phyloP scores from a whole-genome alignment of 352 stramenopile species.

The Globisporangium ultimum region DNA sequence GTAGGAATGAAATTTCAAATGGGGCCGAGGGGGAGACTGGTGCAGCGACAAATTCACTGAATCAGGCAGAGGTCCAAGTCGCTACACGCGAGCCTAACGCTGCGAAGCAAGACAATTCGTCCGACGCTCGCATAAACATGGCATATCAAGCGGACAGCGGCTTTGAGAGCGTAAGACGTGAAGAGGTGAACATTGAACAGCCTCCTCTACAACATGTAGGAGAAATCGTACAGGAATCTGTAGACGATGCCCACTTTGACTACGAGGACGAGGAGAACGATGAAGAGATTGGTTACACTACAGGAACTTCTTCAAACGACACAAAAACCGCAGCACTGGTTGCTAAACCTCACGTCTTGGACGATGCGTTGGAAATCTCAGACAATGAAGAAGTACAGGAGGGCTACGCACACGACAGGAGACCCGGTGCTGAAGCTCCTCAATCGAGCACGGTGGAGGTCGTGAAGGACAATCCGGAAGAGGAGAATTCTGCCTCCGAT shows the following conservation, averaged over 20 bases:
- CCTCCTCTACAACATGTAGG: background rate
- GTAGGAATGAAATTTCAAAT: background rate
- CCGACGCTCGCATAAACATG: background rate
- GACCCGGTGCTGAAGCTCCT: background rate
- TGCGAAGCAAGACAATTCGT: background rate
- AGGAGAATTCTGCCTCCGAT: background rate
- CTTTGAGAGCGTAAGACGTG: background rate
- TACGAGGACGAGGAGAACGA: background rate
- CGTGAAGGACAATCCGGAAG: background rate
- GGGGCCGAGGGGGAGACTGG: background rate
- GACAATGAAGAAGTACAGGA: background rate
- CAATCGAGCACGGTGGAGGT: background rate
- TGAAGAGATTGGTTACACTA: background rate
- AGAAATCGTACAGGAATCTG: background rate
- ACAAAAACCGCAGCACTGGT: background rate
- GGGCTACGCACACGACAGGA: background rate
- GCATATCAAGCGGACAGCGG: background rate
- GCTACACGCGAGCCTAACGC: background rate
- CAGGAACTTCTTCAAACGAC: background rate
- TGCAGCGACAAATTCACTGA: background rate
- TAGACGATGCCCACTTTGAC: background rate
- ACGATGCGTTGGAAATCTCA: background rate
- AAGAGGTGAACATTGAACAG: background rate
- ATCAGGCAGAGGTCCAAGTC: background rate
- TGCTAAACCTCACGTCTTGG: background rate